These are phyloP conservation scores for Zea luxurians DNA, from an alignment of 176 grass and related monocot genomes.

Conservation along the genomic window DNA sequence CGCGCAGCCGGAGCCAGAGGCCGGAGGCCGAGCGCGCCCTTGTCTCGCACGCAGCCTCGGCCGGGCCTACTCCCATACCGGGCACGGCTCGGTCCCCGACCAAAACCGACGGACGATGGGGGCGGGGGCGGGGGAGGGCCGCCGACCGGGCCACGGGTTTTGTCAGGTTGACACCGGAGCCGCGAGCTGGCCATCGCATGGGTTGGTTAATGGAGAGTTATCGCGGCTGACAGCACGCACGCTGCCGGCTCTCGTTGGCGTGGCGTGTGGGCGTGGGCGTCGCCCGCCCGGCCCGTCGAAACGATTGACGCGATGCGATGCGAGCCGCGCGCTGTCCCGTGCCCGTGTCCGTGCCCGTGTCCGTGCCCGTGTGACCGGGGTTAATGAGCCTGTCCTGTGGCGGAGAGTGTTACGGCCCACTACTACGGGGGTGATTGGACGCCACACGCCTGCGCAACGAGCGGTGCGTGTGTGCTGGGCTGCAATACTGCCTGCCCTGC, in stretches of 20 bases:
- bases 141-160: conserved; percentile 8
- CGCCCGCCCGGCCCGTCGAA: not conserved
- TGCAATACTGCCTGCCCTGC: too few relatives aligned
- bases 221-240: conserved; percentile 38
- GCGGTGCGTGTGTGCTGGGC: too few relatives aligned
- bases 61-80: too few relatives aligned
- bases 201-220: conserved; percentile 20
- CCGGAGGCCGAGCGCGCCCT: too few relatives aligned
- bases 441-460: too few relatives aligned
- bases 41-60: too few relatives aligned
- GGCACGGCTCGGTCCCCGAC: too few relatives aligned
- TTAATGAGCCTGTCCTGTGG: conserved; percentile 12
- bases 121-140: too few relatives aligned
- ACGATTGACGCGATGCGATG: not conserved
- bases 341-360: not conserved
- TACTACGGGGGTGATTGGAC: too few relatives aligned
- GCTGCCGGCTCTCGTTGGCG: not conserved
- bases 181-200: not conserved
- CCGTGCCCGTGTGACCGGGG: not conserved
- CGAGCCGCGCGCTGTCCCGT: not conserved
- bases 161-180: conserved; percentile 25
- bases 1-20: too few relatives aligned
- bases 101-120: too few relatives aligned
- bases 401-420: too few relatives aligned
- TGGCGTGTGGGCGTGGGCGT: not conserved